Evolutionary conservation across 371 early-diverging fungal species (phyloP).

Genomic region (Basidiobolus meristosporus): DNA sequence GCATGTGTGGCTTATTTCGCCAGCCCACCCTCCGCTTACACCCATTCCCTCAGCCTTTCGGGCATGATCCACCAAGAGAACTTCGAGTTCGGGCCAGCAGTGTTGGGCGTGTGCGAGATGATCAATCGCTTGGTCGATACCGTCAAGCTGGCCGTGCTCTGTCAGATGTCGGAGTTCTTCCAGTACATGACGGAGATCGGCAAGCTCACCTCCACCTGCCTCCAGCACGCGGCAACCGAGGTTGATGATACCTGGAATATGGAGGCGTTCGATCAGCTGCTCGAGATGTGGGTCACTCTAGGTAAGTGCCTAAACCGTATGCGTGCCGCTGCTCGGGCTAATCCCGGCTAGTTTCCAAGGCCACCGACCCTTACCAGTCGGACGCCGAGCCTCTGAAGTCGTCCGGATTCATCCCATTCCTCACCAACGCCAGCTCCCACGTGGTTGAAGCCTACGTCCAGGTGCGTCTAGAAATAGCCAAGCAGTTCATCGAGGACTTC

Average conservation of each 20-base stretch:
- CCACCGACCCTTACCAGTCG: too few species aligned
- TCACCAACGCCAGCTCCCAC: conserved; percentile 26
- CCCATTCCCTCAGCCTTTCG: too few species aligned
- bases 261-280: conserved; percentile 47
- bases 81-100: too few species aligned
- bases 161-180: conserved; percentile 28
- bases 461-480: conserved; percentile 35
- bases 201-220: conserved; percentile 31
- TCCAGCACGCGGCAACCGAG: conserved; percentile 26
- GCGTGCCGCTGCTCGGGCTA: too few species aligned
- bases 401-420: too few species aligned
- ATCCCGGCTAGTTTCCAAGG: too few species aligned
- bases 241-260: conserved; percentile 28
- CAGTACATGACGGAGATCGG: conserved; percentile 38
- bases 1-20: neutral
- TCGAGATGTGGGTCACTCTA: conserved; percentile 46
- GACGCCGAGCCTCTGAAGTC: too few species aligned
- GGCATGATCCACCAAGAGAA: too few species aligned
- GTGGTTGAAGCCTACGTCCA: conserved; percentile 46
- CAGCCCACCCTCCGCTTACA: neutral
- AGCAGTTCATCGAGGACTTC: conserved; percentile 22
- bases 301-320: conserved; percentile 18
- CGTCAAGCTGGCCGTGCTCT: conserved; percentile 15
- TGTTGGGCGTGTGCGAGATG: conserved; percentile 27
- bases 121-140: conserved; percentile 19